Conservation (phyloP, 768 basidiomycete genomes). For the Russula griseocarnosa region DNA sequence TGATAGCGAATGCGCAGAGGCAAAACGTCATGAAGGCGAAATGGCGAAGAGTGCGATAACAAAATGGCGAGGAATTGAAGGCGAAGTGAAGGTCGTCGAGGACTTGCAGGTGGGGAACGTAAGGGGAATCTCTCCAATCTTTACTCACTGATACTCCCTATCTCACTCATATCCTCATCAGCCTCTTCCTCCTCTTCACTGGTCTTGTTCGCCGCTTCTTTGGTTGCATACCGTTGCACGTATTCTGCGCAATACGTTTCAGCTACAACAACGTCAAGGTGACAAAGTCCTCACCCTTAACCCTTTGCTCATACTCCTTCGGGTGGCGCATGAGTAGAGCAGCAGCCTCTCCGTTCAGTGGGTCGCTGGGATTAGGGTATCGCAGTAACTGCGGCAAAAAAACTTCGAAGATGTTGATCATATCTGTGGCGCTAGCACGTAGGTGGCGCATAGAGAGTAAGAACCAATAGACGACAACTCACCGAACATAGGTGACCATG, state of each 20-base stretch:
- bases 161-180: slow-evolving; percentile 82
- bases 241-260: slow-evolving; percentile 58
- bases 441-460: neutral
- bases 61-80: slow-evolving; percentile 3
- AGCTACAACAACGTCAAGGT: neutral
- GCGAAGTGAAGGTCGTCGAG: neutral
- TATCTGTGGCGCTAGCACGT: slow-evolving; percentile 52
- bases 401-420: slow-evolving; percentile 99
- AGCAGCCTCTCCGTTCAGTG: slow-evolving; percentile 96
- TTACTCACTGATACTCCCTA: slow-evolving; percentile 75
- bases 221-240: slow-evolving; percentile 90
- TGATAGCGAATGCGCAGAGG: slow-evolving; percentile 11
- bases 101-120: slow-evolving; percentile 1
- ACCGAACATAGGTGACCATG: slow-evolving; percentile 99
- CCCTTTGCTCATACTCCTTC: slow-evolving; percentile 90
- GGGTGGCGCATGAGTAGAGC: slow-evolving; percentile 96
- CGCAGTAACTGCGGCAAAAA: slow-evolving; percentile 95
- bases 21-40: slow-evolving; percentile 3
- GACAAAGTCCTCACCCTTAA: slow-evolving; percentile 61
- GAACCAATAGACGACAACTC: slow-evolving; percentile 33
- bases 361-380: slow-evolving; percentile 98
- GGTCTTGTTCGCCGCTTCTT: slow-evolving; percentile 80
- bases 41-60: slow-evolving; percentile 2
- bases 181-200: slow-evolving; percentile 64
- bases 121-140: slow-evolving; percentile 23